These are phyloP conservation scores for Orbilia javanica DNA, from an alignment of 2,329 filamentous ascomycete genomes.

Conservation along the genomic window DNA sequence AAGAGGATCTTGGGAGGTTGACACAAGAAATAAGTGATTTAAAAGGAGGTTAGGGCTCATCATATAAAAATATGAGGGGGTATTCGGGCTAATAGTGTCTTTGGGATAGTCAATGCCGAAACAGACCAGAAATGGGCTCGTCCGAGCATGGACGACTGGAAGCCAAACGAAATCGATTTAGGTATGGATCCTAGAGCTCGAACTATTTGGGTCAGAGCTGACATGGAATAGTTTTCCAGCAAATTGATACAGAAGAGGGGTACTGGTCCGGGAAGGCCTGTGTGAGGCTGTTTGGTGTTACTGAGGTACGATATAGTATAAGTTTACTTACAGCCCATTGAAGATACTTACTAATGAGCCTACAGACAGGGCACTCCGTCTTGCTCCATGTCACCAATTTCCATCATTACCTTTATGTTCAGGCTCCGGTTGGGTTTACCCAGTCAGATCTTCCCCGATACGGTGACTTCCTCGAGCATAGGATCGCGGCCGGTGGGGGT, in stretches of 20 bases:
- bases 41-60: conserved; percentile 70
- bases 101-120: conserved; percentile 75
- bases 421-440: conserved; percentile 84
- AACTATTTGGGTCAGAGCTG: neutral
- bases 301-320: conserved; percentile 72
- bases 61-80: neutral
- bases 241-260: conserved; percentile 95
- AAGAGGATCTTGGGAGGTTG: conserved; percentile 95
- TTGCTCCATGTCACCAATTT: conserved; percentile 96
- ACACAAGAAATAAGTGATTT: conserved; percentile 90
- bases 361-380: conserved; percentile 82
- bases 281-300: conserved; percentile 94
- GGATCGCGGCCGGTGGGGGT: conserved; percentile 77
- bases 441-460: conserved; percentile 82
- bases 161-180: conserved; percentile 76
- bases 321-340: neutral
- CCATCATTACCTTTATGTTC: conserved; percentile 94
- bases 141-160: conserved; percentile 73
- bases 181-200: conserved; percentile 9
- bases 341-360: conserved; percentile 52
- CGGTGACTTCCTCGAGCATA: conserved; percentile 82
- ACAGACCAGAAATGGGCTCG: conserved; percentile 93
- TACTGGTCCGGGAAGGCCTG: conserved; percentile 79
- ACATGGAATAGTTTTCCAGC: conserved; percentile 75
- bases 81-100: neutral